phyloP scores from a whole-genome alignment of 371 early-diverging fungal genomes.

The Lichtheimia corymbifera region DNA sequence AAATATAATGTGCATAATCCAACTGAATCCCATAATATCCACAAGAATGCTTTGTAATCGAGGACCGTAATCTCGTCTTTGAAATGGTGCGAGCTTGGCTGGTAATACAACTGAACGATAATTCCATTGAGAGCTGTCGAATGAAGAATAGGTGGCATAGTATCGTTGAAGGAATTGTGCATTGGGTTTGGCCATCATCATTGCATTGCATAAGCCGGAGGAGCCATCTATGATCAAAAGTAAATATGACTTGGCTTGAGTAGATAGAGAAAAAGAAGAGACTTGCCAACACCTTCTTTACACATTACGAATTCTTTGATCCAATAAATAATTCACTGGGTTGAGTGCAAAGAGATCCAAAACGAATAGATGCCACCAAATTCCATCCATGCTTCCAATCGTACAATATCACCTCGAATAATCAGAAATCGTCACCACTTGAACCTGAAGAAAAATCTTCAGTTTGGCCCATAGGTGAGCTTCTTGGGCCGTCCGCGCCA shows the following conservation, averaged over 20 bases:
- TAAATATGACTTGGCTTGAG: neutral
- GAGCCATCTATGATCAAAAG: conserved; percentile 32
- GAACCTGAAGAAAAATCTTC: too few relatives aligned
- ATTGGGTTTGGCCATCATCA: conserved; percentile 50
- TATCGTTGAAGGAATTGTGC: conserved; percentile 52
- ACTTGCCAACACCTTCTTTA: conserved; percentile 47
- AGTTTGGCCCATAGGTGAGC: neutral
- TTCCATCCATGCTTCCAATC: conserved; percentile 40
- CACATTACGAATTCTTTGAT: conserved; percentile 53
- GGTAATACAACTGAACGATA: conserved; percentile 56
- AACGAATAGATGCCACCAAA: conserved; percentile 59
- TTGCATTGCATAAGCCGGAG: conserved; percentile 54
- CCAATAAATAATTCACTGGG: conserved; percentile 45
- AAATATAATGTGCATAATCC: conserved; percentile 45
- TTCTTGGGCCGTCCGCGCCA: neutral
- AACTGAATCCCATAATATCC: conserved; percentile 50
- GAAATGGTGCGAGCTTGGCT: conserved; percentile 45
- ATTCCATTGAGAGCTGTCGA: conserved; percentile 46
- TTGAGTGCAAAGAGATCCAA: conserved; percentile 51
- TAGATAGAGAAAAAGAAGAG: neutral
- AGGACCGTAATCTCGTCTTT: conserved; percentile 39
- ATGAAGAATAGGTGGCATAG: conserved; percentile 46
- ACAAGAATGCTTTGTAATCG: conserved; percentile 45
- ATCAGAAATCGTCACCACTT: too few relatives aligned
- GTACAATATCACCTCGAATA: conserved; percentile 49